phyloP scores from a whole-genome alignment of 352 stramenopile species.

The Phytophthora vignae region DNA sequence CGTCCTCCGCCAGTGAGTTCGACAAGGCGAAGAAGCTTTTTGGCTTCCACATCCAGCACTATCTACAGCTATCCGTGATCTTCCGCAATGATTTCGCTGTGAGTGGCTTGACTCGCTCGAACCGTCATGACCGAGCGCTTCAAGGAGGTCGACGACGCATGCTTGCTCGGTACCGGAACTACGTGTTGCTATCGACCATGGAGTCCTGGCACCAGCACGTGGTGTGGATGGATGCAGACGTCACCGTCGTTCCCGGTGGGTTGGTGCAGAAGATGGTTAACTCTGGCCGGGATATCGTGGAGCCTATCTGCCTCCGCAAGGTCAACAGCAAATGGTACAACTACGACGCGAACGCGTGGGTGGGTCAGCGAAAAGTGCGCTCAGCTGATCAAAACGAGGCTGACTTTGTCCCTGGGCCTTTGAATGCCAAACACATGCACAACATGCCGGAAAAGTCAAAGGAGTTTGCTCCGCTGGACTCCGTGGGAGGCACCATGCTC shows the following conservation, averaged over 20 bases:
- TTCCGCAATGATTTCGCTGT: conserved; percentile 50
- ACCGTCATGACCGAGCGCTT: conserved; percentile 36
- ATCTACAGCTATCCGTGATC: conserved; percentile 38
- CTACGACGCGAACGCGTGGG: not conserved
- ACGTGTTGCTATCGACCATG: conserved; percentile 44
- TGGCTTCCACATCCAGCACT: conserved; percentile 26
- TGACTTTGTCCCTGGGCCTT: not conserved
- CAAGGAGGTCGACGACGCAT: conserved; percentile 47
- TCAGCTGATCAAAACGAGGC: not conserved
- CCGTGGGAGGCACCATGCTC: not conserved
- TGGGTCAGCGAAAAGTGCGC: not conserved
- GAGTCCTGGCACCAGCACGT: conserved; percentile 52
- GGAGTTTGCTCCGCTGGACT: not conserved
- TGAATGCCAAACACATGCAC: not conserved
- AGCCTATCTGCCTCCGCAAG: not conserved
- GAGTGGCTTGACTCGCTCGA: conserved; percentile 27
- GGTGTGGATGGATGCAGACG: conserved; percentile 55
- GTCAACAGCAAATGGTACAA: not conserved
- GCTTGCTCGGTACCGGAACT: conserved; percentile 58
- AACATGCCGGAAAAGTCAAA: not conserved
- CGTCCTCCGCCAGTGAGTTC: conserved; percentile 46
- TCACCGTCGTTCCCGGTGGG: conserved; percentile 31
- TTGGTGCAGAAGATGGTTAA: conserved; percentile 44
- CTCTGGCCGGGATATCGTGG: not conserved
- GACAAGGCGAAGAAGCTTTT: conserved; percentile 26